These are phyloP conservation scores for Halophytophthora batemanensis DNA, from an alignment of 352 stramenopile species.

Conservation along the genomic window DNA sequence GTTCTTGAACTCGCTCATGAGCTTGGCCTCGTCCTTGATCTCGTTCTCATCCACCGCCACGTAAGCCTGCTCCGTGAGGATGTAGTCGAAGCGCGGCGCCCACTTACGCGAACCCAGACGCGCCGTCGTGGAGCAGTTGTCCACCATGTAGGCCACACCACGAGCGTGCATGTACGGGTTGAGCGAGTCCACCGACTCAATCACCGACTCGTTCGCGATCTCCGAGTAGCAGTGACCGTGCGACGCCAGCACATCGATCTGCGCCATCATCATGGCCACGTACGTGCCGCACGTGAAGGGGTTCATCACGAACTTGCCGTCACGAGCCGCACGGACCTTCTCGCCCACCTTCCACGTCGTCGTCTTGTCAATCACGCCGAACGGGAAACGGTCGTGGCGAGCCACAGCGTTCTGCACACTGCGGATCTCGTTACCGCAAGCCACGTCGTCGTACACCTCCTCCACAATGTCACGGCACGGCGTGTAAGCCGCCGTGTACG, in stretches of 20 bases:
- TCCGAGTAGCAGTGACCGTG: conserved; percentile 97
- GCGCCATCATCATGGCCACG: conserved; percentile 98
- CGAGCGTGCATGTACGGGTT: conserved; percentile 99
- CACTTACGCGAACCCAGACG: conserved; percentile 97
- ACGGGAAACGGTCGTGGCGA: conserved; percentile 92
- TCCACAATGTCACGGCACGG: conserved; percentile 97
- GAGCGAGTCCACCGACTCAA: conserved; percentile 97
- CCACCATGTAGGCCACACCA: conserved; percentile 98
- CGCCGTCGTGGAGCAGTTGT: conserved; percentile 99
- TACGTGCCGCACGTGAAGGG: conserved; percentile 97
- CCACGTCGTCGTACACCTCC: conserved; percentile 98
- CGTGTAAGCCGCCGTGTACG: conserved; percentile 95
- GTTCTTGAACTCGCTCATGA: conserved; percentile 94
- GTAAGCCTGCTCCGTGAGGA: conserved; percentile 97
- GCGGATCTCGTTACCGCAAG: conserved; percentile 97
- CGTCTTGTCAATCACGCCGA: conserved; percentile 98
- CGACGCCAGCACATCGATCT: conserved; percentile 97
- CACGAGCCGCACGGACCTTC: conserved; percentile 92
- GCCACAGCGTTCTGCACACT: conserved; percentile 97
- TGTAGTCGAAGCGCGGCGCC: conserved; percentile 98
- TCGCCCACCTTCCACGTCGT: conserved; percentile 97
- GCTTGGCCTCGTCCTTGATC: conserved; percentile 71
- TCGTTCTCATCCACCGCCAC: conserved; percentile 94
- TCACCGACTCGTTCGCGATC: conserved; percentile 98
- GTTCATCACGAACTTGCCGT: conserved; percentile 97